Percentiles rank a stretch among this genome's conserved stretches.
Conservation (phyloP, 805 yeast genomes). For the Lipomyces orientalis region DNA sequence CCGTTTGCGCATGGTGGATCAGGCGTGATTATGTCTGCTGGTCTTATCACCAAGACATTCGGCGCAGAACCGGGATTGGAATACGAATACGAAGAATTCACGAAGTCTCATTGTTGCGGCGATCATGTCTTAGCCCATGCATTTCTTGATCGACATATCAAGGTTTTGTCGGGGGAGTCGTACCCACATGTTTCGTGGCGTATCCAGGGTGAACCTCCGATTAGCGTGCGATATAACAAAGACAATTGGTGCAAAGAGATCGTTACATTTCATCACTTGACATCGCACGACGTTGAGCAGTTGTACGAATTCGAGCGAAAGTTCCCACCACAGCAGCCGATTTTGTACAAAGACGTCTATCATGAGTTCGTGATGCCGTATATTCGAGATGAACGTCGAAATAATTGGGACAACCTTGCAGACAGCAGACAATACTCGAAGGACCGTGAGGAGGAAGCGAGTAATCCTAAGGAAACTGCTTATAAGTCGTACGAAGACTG, state of each 20-base stretch:
- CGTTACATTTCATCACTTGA: constrained; percentile 45
- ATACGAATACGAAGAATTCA: constrained; percentile 37
- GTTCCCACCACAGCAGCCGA: constrained; percentile 29
- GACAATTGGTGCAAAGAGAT: constrained; percentile 45
- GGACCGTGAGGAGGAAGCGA: constrained; percentile 4
- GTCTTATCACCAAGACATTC: constrained; percentile 42
- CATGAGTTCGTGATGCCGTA: constrained; percentile 46
- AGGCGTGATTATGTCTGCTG: constrained; percentile 46
- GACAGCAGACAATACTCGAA: constrained; percentile 15
- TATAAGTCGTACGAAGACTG: constrained; percentile 24
- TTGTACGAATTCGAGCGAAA: constrained; percentile 47
- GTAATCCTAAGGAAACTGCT: constrained; percentile 17
- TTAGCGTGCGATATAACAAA: constrained; percentile 23
- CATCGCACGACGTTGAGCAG: constrained; percentile 21
- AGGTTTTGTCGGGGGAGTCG: constrained; percentile 26
- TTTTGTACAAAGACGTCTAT: constrained; percentile 44
- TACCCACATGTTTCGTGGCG: constrained; percentile 36
- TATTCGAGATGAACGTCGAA: constrained; percentile 34
- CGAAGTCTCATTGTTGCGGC: constrained; percentile 46
- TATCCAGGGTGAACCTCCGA: constrained; percentile 46
- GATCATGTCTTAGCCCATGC: constrained; percentile 45
- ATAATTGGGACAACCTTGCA: constrained; percentile 42
- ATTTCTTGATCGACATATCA: constrained; percentile 35
- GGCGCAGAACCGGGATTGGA: constrained; percentile 35
- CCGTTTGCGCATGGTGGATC: constrained; percentile 51